Evolutionary conservation across 2,329 filamentous ascomycete genomes (phyloP), one percentile per base, ranked within the genome.

Genomic region (Hyphodiscus sp.): DNA sequence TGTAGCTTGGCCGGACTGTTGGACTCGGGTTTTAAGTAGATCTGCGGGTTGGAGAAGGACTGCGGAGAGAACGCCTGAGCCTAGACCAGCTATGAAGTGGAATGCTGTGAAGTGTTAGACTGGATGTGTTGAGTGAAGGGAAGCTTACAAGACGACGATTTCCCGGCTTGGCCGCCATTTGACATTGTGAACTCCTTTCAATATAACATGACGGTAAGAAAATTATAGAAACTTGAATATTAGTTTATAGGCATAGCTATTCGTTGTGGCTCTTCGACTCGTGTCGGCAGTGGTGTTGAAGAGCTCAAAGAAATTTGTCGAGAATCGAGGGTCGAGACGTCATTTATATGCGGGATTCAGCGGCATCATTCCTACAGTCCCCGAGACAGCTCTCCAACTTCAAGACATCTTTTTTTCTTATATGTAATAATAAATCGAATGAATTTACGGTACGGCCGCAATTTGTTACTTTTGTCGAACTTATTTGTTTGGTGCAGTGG

Each of bases 21-120:
- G 94, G 42, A 97, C 85, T 46, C 94, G 86, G 29, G 94, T 99
- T 73, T 99, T 99, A 68, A 99, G 83, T 3, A 99, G 85, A 72
- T 99, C 94, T 65, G 94, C 87, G 23, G 94, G 94, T 71, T 99
- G 94, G 16, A 99, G 81, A 52, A 97, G 83, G 55, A 95, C 84
- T 52, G 94, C 91, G 50, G 91, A 94, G 60, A 89, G 81, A 49
- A 95, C 79, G 64, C 94, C 94, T 8, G 91, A 96, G 65, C 83
- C 82, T 52, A 97, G 81, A 58, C 94, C 94, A 59, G 91, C 92
- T 61, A 86, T 73, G 70, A 97, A 95, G 74, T 97, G 94, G 69
- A 89, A 91, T 61, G 81, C 85, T 88, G 63, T 30, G 19, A 41
- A 30, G 3, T 10, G 29, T 55, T 47, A 61, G 49, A 43, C 13